Conservation (phyloP, 2,329 filamentous ascomycete genomes). For the Ciborinia camelliae region DNA sequence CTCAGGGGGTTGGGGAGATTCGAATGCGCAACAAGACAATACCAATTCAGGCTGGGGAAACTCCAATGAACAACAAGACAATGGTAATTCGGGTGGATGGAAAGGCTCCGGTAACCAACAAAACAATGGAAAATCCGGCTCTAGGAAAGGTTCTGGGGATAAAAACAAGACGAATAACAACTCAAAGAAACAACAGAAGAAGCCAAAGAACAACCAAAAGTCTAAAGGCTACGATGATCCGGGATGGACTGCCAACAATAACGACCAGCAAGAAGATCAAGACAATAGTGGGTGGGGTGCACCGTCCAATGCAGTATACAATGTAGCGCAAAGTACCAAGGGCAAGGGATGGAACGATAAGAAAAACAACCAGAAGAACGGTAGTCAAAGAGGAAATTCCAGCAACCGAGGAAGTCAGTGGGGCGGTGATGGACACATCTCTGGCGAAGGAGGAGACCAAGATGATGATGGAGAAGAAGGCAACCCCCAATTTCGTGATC, state of each 20-base stretch:
- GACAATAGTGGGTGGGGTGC: constrained; percentile 1
- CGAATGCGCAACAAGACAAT: constrained; percentile 9
- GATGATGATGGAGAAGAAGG: constrained; percentile 6
- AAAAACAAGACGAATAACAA: constrained; percentile 1
- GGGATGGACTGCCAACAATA: background rate
- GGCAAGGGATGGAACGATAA: constrained; percentile 12
- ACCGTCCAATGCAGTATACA: background rate
- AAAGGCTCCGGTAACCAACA: constrained; percentile 9
- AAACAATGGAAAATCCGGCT: constrained; percentile 19
- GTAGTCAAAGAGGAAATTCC: background rate
- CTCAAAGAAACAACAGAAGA: background rate
- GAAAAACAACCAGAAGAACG: constrained; percentile 7
- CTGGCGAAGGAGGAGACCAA: constrained; percentile 1
- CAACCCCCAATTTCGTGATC: background rate
- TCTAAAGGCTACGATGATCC: constrained; percentile 1
- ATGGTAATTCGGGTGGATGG: constrained; percentile 21
- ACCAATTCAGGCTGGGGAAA: constrained; percentile 15
- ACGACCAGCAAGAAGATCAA: background rate
- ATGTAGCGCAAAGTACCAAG: constrained; percentile 10
- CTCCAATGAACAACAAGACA: background rate
- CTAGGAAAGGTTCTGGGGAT: constrained; percentile 18
- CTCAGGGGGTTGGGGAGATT: background rate
- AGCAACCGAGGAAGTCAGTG: constrained; percentile 4
- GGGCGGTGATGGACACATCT: constrained; percentile 15
- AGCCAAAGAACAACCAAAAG: background rate